phyloP scores from a whole-genome alignment of 805 yeast species.

The Danielia oregonensis region DNA sequence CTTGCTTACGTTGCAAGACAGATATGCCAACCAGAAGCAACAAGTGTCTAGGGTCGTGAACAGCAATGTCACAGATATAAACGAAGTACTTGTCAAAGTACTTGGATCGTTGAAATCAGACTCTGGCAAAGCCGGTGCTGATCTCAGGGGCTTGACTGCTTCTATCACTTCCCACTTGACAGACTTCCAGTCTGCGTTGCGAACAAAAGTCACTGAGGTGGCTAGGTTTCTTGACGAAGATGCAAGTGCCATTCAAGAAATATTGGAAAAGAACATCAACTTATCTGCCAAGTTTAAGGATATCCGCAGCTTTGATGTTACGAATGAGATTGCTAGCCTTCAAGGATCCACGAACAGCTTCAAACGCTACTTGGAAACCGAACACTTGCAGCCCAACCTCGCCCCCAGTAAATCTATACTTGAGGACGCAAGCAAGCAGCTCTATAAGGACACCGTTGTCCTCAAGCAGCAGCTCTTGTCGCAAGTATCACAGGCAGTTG shows the following conservation, averaged over 20 bases:
- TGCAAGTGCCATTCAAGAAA: background rate
- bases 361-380: background rate
- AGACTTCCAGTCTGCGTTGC: background rate
- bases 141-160: background rate
- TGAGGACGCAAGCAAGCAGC: background rate
- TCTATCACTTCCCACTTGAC: background rate
- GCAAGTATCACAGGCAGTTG: background rate
- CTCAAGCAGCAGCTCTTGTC: background rate
- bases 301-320: background rate
- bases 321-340: background rate
- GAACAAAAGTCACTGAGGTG: background rate
- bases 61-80: constrained; percentile 3
- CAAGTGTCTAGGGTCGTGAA: constrained; percentile 3
- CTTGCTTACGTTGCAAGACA: constrained; percentile 2
- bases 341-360: background rate
- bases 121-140: background rate
- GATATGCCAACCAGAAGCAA: constrained; percentile 4
- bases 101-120: background rate
- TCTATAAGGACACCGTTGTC: background rate
- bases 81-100: background rate
- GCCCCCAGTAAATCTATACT: background rate
- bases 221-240: background rate
- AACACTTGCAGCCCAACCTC: background rate
- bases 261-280: background rate
- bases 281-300: background rate